Conservation (phyloP, 192 early-diverging fungal species). For the Geranomyces variabilis region DNA sequence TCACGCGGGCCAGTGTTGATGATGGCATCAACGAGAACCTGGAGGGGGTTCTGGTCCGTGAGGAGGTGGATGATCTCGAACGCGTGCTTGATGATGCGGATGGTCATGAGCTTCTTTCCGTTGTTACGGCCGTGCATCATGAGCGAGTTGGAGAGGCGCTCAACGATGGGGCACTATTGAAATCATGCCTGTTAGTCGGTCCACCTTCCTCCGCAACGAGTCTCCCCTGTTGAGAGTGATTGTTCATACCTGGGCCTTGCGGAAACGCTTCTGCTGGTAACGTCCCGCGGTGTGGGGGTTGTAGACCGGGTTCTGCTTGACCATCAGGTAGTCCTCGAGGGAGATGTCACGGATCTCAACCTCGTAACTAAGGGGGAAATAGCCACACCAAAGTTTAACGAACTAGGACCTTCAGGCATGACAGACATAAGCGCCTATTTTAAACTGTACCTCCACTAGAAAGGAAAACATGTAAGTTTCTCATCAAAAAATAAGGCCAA, state of each 20-base stretch:
- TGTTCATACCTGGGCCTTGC: conserved; percentile 88
- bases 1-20: conserved; percentile 99
- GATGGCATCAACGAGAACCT: conserved; percentile 97
- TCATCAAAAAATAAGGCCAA: not conserved
- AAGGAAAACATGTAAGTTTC: not conserved
- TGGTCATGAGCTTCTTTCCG: conserved; percentile 99
- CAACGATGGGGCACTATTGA: conserved; percentile 91
- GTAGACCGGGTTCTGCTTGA: conserved; percentile 86
- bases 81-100: conserved; percentile 98
- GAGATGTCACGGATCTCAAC: conserved; percentile 58
- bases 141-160: conserved; percentile 97
- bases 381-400: conserved; percentile 15
- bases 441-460: conserved; percentile 9
- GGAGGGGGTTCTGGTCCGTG: conserved; percentile 98
- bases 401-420: not conserved
- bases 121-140: conserved; percentile 99
- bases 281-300: conserved; percentile 98
- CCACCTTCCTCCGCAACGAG: not conserved
- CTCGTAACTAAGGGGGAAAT: conserved; percentile 41
- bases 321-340: conserved; percentile 84
- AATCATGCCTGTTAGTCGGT: not conserved
- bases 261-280: conserved; percentile 95
- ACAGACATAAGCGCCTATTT: not conserved
- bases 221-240: too few relatives aligned
- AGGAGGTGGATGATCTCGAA: conserved; percentile 99